phyloP scores from a whole-genome alignment of 106 monocot genomes.

The Acanthochlamys bracteata region DNA sequence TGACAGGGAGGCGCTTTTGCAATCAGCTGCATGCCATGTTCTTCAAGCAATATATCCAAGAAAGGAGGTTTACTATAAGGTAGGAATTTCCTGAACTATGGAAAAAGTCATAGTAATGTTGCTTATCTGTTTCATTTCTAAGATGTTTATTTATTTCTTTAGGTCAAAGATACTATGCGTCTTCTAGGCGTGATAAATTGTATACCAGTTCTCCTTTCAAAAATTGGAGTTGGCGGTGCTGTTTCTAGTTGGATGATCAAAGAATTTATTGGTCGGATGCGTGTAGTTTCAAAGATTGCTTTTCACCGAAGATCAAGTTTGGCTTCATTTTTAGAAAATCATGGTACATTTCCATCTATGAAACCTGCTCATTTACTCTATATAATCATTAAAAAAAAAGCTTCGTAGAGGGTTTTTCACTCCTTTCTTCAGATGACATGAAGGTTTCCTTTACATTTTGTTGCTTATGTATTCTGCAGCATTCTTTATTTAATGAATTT shows the following conservation, averaged over 20 bases:
- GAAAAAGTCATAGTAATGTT: too few relatives aligned
- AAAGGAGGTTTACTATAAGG: conserved; percentile 85
- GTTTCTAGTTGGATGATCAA: conserved; percentile 67
- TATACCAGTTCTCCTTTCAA: conserved; percentile 57
- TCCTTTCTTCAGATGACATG: too few relatives aligned
- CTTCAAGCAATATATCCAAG: conserved; percentile 86
- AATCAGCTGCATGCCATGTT: conserved; percentile 79
- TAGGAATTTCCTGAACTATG: conserved; percentile 34
- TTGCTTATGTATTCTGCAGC: too few relatives aligned
- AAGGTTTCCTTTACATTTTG: too few relatives aligned
- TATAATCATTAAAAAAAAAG: too few relatives aligned
- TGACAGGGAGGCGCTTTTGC: conserved; percentile 78
- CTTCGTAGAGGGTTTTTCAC: too few relatives aligned
- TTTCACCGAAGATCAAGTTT: conserved; percentile 71
- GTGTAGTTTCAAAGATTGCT: conserved; percentile 89
- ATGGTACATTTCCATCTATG: conserved; percentile 41
- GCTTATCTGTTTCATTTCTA: too few relatives aligned
- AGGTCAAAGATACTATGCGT: conserved; percentile 97
- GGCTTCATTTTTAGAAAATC: conserved; percentile 66
- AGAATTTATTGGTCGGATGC: conserved; percentile 74
- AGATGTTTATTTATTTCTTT: too few relatives aligned
- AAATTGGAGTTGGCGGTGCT: conserved; percentile 75
- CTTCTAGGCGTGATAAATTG: conserved; percentile 75
- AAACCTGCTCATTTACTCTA: too few relatives aligned
- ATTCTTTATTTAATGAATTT: too few relatives aligned